These are phyloP conservation scores for Dothiorella sarmentorum DNA, from an alignment of 2,329 filamentous ascomycete species.

Conservation along the genomic window DNA sequence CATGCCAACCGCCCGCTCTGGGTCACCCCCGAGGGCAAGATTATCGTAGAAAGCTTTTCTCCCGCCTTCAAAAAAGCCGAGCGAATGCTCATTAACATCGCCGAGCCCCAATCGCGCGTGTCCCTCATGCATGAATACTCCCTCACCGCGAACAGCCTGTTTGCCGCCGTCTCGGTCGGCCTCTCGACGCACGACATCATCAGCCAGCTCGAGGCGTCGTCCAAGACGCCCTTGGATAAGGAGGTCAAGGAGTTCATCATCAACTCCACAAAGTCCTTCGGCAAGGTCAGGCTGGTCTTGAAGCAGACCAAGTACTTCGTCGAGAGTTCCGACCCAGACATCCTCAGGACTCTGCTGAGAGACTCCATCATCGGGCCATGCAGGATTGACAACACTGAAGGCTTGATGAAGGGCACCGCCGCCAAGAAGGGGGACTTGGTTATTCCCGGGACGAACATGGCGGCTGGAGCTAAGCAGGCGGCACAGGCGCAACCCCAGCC, in stretches of 20 bases:
- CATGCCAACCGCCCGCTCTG: conserved; percentile 87
- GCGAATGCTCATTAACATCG: conserved; percentile 93
- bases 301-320: conserved; percentile 94
- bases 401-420: conserved; percentile 74
- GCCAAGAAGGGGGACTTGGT: conserved; percentile 84
- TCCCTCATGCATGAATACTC: conserved; percentile 91
- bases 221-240: conserved; percentile 83
- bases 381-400: conserved; percentile 68
- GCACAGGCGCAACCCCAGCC: conserved; percentile 42
- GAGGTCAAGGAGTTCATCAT: conserved; percentile 76
- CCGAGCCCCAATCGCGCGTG: conserved; percentile 86
- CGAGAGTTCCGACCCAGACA: conserved; percentile 82
- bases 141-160: conserved; percentile 86
- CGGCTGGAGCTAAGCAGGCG: conserved; percentile 80
- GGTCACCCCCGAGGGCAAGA: conserved; percentile 84
- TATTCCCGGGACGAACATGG: conserved; percentile 92
- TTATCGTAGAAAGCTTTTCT: conserved; percentile 92
- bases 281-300: conserved; percentile 91
- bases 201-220: conserved; percentile 78
- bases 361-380: conserved; percentile 78
- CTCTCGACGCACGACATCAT: conserved; percentile 86
- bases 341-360: conserved; percentile 81
- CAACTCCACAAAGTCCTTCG: conserved; percentile 82
- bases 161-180: conserved; percentile 94
- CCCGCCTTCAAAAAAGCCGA: conserved; percentile 82